Evolutionary conservation across 768 basidiomycete genomes (phyloP).

Genomic region (Roridomyces roridus): DNA sequence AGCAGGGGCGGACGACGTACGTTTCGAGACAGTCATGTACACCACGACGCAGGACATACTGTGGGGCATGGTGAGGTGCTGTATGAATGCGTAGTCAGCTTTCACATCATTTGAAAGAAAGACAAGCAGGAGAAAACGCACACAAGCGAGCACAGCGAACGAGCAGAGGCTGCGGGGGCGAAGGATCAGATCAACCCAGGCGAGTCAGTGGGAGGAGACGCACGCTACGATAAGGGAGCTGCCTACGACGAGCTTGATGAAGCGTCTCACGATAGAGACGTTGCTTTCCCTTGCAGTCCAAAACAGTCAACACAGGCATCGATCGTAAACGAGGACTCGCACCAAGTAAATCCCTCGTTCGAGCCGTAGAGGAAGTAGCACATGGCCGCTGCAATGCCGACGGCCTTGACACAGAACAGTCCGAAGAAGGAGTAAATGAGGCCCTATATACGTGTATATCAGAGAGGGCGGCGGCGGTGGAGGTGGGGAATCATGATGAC

Average conservation of each 20-base stretch:
- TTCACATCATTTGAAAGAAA: too few species aligned
- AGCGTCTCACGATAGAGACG: not conserved
- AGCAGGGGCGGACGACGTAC: not conserved
- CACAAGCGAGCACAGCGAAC: conserved; percentile 4
- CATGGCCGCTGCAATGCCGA: conserved; percentile 1
- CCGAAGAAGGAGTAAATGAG: conserved; percentile 10
- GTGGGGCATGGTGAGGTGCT: conserved; percentile 16
- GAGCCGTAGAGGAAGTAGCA: not conserved
- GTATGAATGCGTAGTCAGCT: too few species aligned
- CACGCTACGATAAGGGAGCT: not conserved
- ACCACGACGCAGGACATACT: conserved; percentile 13
- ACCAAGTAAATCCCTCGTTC: not conserved
- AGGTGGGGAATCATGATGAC: too few species aligned
- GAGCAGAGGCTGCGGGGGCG: not conserved
- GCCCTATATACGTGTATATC: too few species aligned
- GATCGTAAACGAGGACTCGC: not conserved
- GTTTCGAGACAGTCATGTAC: conserved; percentile 9
- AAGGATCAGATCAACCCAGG: too few species aligned
- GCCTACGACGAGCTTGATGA: conserved; percentile 9
- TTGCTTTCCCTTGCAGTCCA: conserved; percentile 12
- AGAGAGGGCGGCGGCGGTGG: too few species aligned
- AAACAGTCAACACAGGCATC: too few species aligned
- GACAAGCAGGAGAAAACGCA: too few species aligned
- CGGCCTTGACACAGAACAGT: conserved; percentile 13
- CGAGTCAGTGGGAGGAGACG: too few species aligned